Conservation (phyloP, 352 stramenopile genomes). For the Phytophthora vignae region DNA sequence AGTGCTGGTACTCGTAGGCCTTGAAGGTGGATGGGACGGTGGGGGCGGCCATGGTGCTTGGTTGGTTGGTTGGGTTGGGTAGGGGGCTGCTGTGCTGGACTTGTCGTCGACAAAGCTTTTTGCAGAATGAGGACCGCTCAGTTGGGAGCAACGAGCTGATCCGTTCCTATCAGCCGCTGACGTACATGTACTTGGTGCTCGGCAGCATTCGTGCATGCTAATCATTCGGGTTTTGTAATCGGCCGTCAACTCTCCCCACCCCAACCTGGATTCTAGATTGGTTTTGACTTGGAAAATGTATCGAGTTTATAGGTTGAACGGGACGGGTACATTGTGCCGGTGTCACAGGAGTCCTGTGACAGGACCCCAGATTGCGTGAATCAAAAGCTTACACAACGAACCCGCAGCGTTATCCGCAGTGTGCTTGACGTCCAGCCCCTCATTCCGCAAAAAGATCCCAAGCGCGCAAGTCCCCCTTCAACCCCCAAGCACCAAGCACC, state of each 20-base stretch:
- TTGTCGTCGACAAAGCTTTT: slow-evolving; percentile 14
- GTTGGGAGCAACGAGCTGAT: not conserved
- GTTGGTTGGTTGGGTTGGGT: not conserved
- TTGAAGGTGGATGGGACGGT: slow-evolving; percentile 26
- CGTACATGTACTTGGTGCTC: not conserved
- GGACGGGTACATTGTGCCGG: not conserved
- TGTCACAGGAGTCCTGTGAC: not conserved
- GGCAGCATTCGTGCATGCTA: not conserved
- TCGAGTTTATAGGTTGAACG: no score
- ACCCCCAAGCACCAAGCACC: not conserved
- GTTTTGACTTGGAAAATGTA: no score
- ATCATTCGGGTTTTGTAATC: slow-evolving; percentile 5
- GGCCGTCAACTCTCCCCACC: not conserved
- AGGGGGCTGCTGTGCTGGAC: not conserved
- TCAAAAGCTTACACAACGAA: not conserved
- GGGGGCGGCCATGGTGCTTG: slow-evolving; percentile 13
- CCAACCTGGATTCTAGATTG: not conserved
- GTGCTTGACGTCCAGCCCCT: not conserved
- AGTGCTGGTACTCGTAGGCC: slow-evolving; percentile 43
- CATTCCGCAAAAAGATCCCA: slow-evolving; percentile 22
- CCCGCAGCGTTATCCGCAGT: not conserved
- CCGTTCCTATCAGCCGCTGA: not conserved
- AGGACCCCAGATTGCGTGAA: slow-evolving; percentile 7
- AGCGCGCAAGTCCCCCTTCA: slow-evolving; percentile 8
- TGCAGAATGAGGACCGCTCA: slow-evolving; percentile 18